Evolutionary conservation across 306 rosid genomes (phyloP).

Genomic region (Dalbergia oliveri): DNA sequence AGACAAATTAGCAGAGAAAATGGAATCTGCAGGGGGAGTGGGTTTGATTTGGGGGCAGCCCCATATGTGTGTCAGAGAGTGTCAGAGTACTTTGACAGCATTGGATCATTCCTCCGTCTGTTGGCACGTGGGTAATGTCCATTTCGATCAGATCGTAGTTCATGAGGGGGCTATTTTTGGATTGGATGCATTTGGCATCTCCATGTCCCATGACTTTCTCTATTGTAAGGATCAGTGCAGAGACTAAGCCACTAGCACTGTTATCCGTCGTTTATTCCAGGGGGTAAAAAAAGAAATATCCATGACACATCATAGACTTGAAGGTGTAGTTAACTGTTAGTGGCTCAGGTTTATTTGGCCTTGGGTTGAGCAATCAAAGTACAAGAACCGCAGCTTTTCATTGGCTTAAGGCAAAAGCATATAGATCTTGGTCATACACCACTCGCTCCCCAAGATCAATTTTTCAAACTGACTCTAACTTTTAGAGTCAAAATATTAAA

Average conservation of each 20-base stretch:
- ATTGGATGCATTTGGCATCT: constrained; percentile 47
- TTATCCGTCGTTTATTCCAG: not conserved
- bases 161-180: constrained; percentile 21
- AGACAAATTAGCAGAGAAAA: not conserved
- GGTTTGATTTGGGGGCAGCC: constrained; percentile 42
- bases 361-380: constrained; percentile 12
- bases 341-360: not conserved
- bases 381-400: constrained; percentile 19
- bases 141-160: constrained; percentile 46
- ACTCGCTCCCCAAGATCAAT: not conserved
- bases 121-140: constrained; percentile 47
- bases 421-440: not conserved
- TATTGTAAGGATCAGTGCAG: constrained; percentile 1
- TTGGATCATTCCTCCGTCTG: constrained; percentile 34
- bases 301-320: not conserved
- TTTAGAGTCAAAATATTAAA: not conserved
- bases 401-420: not conserved
- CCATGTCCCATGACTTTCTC: not conserved
- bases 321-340: constrained; percentile 10
- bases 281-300: too few relatives aligned
- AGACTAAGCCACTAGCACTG: not conserved
- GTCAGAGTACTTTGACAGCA: constrained; percentile 34
- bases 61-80: constrained; percentile 43
- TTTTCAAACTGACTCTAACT: not conserved
- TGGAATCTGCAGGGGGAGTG: constrained; percentile 43